These are phyloP conservation scores for Thielaviopsis cerberus DNA, from an alignment of 2,329 filamentous ascomycete genomes.

Conservation along the genomic window DNA sequence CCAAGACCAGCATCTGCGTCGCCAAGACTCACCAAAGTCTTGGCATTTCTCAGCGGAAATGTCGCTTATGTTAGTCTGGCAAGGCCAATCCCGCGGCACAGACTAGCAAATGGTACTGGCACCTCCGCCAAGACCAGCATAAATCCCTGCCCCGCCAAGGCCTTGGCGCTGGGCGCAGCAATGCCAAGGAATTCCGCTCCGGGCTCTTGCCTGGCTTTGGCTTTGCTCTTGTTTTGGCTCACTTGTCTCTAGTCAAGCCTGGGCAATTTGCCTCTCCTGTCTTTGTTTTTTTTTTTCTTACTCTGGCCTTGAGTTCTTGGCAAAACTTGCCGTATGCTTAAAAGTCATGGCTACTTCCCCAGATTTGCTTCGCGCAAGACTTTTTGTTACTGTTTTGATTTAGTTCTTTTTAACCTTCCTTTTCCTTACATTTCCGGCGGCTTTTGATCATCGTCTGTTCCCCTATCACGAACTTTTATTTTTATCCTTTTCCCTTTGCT, in stretches of 20 bases:
- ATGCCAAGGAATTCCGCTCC: constrained; percentile 12
- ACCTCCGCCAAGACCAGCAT: not conserved
- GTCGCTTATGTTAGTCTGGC: not conserved
- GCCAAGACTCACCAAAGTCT: constrained; percentile 8
- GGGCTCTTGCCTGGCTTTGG: constrained; percentile 5
- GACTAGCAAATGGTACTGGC: constrained; percentile 1
- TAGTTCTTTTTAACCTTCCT: not conserved
- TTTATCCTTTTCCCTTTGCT: not conserved
- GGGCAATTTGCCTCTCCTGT: not conserved
- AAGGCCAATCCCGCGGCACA: too few species aligned
- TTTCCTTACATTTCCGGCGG: not conserved
- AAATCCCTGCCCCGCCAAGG: constrained; percentile 9
- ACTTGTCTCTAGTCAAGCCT: too few species aligned
- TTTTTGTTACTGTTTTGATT: not conserved
- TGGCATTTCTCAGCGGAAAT: constrained; percentile 1
- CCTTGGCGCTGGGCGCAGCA: constrained; percentile 12
- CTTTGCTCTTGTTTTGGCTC: too few species aligned
- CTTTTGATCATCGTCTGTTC: not conserved
- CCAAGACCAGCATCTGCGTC: constrained; percentile 8
- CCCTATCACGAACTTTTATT: not conserved
- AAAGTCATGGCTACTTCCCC: constrained; percentile 10
- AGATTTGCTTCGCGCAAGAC: not conserved
- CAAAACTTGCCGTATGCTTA: constrained; percentile 7
- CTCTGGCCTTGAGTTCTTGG: constrained; percentile 3
- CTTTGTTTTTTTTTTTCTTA: not conserved